Evolutionary conservation across 2,329 filamentous ascomycete species (phyloP), one percentile per base, ranked within the genome.

Genomic region (Didymella pinodella): DNA sequence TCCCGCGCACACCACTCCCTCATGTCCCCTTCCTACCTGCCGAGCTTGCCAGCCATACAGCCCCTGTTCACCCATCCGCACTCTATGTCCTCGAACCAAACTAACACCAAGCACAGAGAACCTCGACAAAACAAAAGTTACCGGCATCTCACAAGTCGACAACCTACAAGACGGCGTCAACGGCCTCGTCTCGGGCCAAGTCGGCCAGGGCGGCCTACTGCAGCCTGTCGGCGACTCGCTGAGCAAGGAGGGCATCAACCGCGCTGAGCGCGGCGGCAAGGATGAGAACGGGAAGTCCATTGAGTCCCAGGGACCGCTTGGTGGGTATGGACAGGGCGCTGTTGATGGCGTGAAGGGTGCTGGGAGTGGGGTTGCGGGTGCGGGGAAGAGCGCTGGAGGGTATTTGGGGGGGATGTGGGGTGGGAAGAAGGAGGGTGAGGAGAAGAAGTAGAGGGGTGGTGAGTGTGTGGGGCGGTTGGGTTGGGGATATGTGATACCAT

Each of bases 51-150:
- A 2, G 3, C 3, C 22, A 22, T 2, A 22, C 22, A 22, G 22
- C 22, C 18, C 18, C 18, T 18, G 18, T 18, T 18, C 18, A 18
- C 18, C 18, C 18, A 18, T 18, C 18, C 18, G 18, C 18, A 18
- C 18, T 18, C 18, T 18, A 18, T 18, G 18, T 18, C 18, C 18
- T 18, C 18, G 18, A 18, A 18, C 10, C 7, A 11, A 2, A 6
- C 31, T 32, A 16, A 32, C 12, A 16, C 12, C 14, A 16, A 1
- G 31, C 12, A 32, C 67, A 90, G 88, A 90, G 59, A 82, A 84
- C 63, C 86, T 92, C 61, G 81, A 84, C 78, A 87, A 90, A 76
- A 84, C 87, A 63, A 92, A 92, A 75, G 78, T 92, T 40, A 91
- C 88, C 11, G 86, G 86, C 73, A 73, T 90, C 70, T 75, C 85